Evolutionary conservation across 176 grass and related monocot species (phyloP).

Genomic region (Stipa capillata): DNA sequence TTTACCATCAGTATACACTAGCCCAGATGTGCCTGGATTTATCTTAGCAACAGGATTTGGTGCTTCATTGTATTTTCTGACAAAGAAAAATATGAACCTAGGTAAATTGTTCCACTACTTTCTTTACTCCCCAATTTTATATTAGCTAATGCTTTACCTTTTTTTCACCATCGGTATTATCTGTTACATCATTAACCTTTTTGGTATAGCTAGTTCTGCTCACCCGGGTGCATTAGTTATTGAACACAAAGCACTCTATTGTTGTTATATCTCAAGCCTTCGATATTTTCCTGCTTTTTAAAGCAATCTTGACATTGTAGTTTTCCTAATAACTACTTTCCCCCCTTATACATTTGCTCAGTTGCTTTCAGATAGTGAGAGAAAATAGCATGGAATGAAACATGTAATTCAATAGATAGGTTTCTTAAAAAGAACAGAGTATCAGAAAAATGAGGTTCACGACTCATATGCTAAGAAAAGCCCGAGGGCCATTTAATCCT

Average conservation of each 20-base stretch:
- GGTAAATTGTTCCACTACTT: slow-evolving; percentile 27
- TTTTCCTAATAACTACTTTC: neutral
- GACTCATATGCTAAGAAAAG: neutral
- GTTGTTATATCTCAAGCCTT: neutral
- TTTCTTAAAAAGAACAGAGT: too few relatives aligned
- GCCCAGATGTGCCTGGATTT: slow-evolving; percentile 64
- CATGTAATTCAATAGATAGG: too few relatives aligned
- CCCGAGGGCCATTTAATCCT: neutral
- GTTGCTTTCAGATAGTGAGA: neutral
- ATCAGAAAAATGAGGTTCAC: neutral
- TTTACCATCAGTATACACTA: slow-evolving; percentile 52
- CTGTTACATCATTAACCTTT: neutral
- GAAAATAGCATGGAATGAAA: neutral
- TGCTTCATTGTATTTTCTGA: slow-evolving; percentile 85
- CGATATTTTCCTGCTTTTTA: neutral
- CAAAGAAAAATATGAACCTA: slow-evolving; percentile 91
- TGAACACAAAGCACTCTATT: neutral
- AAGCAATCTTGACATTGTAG: neutral
- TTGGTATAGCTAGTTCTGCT: neutral
- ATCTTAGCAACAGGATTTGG: slow-evolving; percentile 84
- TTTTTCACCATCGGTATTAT: neutral
- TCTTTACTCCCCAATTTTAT: neutral
- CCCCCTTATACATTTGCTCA: neutral
- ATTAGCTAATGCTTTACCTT: neutral
- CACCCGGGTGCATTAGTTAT: neutral